Base-by-base conservation (phyloP, 768 basidiomycete species). In the Fomitopsis pulvina region DNA sequence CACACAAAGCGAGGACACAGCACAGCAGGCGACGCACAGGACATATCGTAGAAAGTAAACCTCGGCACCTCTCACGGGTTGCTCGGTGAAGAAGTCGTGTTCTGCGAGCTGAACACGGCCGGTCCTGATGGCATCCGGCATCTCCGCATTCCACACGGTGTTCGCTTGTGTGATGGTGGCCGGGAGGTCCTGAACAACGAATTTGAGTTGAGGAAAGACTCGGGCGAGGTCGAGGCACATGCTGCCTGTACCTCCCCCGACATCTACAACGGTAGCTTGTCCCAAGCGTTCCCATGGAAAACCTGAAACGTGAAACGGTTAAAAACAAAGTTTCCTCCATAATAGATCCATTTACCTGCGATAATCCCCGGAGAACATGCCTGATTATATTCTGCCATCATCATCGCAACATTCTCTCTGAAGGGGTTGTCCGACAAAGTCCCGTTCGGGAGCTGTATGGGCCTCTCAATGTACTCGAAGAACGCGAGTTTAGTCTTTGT, bases 151-250 rank as follows among this genome's bases (percentile, higher is more conserved):
- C 51, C 54, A 56, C 3, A 52, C 27, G 1, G 12, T 38, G 24
- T 46, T 26, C 1, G 56, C 60, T 28, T 51, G 30, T 26, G 37
- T 43, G 14, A 59, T 52, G 0, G 51, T 52, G 1, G 52, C 45
- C 1, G 49, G 40, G 16, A 56, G 53, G 46, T 62, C 61, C 32
- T 62, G 53, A 30, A 57, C 41, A 4, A 60, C 47, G 47, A 60
- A 55, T 8, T 53, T 21, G 21, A 60, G 41, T 12, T 54, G 30
- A 4, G 50, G 55, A 43, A 57, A 53, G 12, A 40, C 38, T 49
- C 54, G 53, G 18, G 46, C 45, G 16, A 60, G 38, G n/a, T 52
- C 54, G 11, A 52, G 48, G 27, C 47, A 38, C 43, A 51, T 46
- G 5, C 54, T 47, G 10, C 54, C 54, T 52, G 12, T 45, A 16